These are phyloP conservation scores for Pyrenophora teres DNA, from an alignment of 2,329 filamentous ascomycete species.

Conservation along the genomic window DNA sequence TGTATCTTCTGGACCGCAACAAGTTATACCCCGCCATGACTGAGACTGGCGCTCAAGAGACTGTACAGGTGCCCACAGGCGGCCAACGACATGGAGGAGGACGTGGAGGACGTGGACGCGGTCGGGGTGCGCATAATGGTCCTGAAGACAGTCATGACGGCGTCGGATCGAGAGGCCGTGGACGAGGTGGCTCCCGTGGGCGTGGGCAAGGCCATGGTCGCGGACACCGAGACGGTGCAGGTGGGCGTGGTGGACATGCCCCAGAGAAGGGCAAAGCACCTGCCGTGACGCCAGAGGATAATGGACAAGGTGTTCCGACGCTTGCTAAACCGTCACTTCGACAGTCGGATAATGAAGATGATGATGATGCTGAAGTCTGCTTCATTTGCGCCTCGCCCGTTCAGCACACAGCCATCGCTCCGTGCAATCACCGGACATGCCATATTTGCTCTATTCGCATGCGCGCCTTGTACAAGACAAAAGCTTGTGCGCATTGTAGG, in stretches of 20 bases:
- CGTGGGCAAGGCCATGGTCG: conserved; percentile 38
- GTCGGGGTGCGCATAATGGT: conserved; percentile 30
- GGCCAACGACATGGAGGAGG: conserved; percentile 37
- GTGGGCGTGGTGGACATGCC: conserved; percentile 29
- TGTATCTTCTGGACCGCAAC: not conserved
- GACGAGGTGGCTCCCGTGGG: conserved; percentile 44
- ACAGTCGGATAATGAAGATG: conserved; percentile 35
- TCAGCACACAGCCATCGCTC: conserved; percentile 83
- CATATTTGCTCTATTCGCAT: conserved; percentile 93
- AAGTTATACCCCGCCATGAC: conserved; percentile 41
- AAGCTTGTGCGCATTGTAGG: conserved; percentile 94
- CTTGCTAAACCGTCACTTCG: conserved; percentile 7
- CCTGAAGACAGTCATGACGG: conserved; percentile 27
- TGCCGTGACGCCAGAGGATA: conserved; percentile 13
- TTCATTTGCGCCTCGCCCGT: conserved; percentile 96
- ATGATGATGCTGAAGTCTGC: conserved; percentile 73
- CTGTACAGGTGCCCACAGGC: conserved; percentile 31
- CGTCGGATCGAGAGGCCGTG: conserved; percentile 35
- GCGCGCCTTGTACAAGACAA: conserved; percentile 93
- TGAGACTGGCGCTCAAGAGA: conserved; percentile 30
- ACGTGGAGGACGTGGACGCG: conserved; percentile 35
- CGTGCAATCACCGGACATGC: conserved; percentile 95
- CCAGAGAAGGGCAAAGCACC: conserved; percentile 40
- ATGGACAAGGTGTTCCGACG: conserved; percentile 4
- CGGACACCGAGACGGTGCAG: conserved; percentile 42